A percentile compares a stretch with the other conserved stretches of the same genome.
phyloP scores from a whole-genome alignment of 1,284 basidiomycete genomes.

The Trametes pubescens region DNA sequence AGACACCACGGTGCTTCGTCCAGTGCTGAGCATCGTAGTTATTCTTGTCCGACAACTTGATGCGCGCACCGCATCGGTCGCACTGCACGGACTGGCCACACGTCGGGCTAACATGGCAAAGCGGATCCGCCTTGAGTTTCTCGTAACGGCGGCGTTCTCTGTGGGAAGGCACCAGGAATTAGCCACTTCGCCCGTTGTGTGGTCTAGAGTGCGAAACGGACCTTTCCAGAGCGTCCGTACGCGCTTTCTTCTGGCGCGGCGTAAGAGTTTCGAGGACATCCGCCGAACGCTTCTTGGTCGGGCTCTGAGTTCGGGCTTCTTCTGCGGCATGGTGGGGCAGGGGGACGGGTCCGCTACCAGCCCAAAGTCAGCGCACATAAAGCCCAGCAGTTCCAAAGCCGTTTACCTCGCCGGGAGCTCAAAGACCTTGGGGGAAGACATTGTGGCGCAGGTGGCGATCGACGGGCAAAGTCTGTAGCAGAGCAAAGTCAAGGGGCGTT shows the following conservation, averaged over 20 bases:
- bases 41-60: constrained; percentile 75
- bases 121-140: constrained; percentile 46
- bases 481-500: background rate
- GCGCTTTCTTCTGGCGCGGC: constrained; percentile 7
- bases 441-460: constrained; percentile 1
- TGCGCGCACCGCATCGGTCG: constrained; percentile 58
- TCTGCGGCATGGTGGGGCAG: constrained; percentile 5
- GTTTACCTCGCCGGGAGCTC: constrained; percentile 3
- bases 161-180: constrained; percentile 26
- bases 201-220: background rate
- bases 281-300: constrained; percentile 18
- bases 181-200: no score
- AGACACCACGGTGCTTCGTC: constrained; percentile 66
- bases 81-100: constrained; percentile 63
- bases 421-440: constrained; percentile 19
- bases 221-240: background rate
- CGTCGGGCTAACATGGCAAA: constrained; percentile 53
- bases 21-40: constrained; percentile 73
- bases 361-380: background rate
- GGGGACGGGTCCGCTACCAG: constrained; percentile 5
- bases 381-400: background rate
- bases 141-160: constrained; percentile 35
- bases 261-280: constrained; percentile 13
- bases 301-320: background rate
- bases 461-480: background rate